Base-by-base conservation (phyloP, 768 basidiomycete genomes). In the Lactarius evosmus region DNA sequence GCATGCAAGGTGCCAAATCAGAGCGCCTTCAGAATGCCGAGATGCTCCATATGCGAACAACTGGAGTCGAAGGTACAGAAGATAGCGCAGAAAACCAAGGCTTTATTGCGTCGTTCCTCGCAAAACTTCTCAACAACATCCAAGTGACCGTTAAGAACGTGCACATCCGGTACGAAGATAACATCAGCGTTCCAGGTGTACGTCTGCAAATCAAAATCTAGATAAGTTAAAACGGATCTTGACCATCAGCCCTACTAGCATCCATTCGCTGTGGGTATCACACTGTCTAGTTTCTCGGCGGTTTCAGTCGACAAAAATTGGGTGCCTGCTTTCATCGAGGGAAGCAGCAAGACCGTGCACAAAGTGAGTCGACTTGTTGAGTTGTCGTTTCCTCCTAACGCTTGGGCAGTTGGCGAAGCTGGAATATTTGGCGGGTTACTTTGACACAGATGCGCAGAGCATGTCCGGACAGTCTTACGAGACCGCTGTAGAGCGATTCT, bases 141-240 rank as follows among this genome's bases (percentile, higher is more conserved):
- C 97, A 99, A 77, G 85, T 98, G 29, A 95, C 93, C 14, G 85
- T 98, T 64, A 93, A 89, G 76, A 96, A 97, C 70, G 93, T 99
- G 50, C 97, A 99, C 73, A 76, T 98, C 52, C 88, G 97, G 58
- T 99, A 98, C 70, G 97, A 99, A 75, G 97, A 99, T 77, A 88
- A 88, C 56, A 74, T 94, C 69, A 97, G 93, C 69, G 93, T 95
- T 30, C 95, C 95, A 33, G 93, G 90, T 32, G 95, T 95, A 74
- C 70, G 89, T 78, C 36, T 38, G 30, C 16, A 4, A 44, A 40
- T 58, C 11, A 44, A 60, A 58, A 49, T 50, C 19, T 36, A 53
- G 63, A 62, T 29, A 41, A 19, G 54, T 56, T 3, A 54, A 32
- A 32, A 2, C 30, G 27, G 44, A 27, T 22, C 38, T 36, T 51